Base-by-base conservation (phyloP, 768 basidiomycete species). In the Saitozyma podzolica region DNA sequence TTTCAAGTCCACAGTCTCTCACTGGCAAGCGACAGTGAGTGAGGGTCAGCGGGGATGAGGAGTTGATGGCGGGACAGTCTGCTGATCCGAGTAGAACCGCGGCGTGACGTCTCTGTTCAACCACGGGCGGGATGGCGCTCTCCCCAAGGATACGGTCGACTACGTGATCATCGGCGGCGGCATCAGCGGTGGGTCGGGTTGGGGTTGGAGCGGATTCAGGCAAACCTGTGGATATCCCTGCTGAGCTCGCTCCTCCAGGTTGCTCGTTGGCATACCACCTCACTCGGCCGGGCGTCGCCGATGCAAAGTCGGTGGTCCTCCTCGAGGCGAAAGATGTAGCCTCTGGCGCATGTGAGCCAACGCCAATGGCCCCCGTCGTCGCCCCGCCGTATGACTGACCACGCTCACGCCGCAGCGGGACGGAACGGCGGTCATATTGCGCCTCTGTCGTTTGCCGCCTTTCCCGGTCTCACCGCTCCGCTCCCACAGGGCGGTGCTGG, bases 21-120 rank as follows among this genome's bases (percentile, higher is more conserved):
- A 74, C 57, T 74, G 73, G 73, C 73, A 74, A 56, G 70, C 70
- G 13, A 69, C 72, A 8, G 69, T 70, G 51, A 51, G 69, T 62
- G 7, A 10, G 8, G 7, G n/a, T 42, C 8, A 43, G 9, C 19
- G 43, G 11, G 58, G 29, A 50, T 9, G 49, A 50, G 41, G 19
- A 29, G 5, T 29, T 29, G 29, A 29, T 29, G 5, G 29, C 29
- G 29, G 29, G 29, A 29, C 29, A 29, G 42, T 10, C 17, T 52
- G 49, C 50, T 49, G 39, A 50, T 39, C 29, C 19, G 13, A 45
- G 40, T 50, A 70, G 69, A 72, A 72, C 49, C 54, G 70, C 16
- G 70, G 70, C 8, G 55, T 45, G 6, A 48, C 16, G 9, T 54
- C 68, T 10, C 53, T 72, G 8, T 72, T 54, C 50, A 59, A 59